phyloP scores from a whole-genome alignment of 768 basidiomycete genomes.

The Boletus bicolor region DNA sequence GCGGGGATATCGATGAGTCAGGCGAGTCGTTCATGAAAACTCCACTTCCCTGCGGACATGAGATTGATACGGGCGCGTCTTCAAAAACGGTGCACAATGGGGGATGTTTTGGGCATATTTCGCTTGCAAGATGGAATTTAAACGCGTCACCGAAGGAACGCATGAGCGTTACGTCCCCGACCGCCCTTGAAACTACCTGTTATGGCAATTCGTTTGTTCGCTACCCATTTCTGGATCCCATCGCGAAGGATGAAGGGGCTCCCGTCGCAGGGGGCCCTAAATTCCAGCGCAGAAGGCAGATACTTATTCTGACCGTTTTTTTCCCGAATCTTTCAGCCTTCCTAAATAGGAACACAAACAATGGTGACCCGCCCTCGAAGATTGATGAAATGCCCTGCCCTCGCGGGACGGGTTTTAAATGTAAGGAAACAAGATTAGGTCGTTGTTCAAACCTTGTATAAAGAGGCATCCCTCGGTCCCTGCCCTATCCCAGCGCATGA shows the following conservation, averaged over 20 bases:
- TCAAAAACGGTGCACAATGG: constrained; percentile 17
- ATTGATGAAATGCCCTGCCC: constrained; percentile 15
- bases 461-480: constrained; percentile 32
- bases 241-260: constrained; percentile 24
- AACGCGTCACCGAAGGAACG: constrained; percentile 30
- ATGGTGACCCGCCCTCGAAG: constrained; percentile 28
- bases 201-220: constrained; percentile 37
- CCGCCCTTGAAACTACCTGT: constrained; percentile 36
- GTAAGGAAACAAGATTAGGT: constrained; percentile 30
- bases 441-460: constrained; percentile 35
- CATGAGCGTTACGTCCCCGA: constrained; percentile 31
- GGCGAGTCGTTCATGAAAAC: constrained; percentile 15
- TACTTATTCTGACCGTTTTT: constrained; percentile 29
- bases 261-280: constrained; percentile 29
- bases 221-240: constrained; percentile 31
- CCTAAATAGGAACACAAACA: constrained; percentile 31
- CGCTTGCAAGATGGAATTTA: constrained; percentile 30
- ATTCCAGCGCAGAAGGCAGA: constrained; percentile 36
- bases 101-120: constrained; percentile 23
- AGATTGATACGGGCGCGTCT: constrained; percentile 15
- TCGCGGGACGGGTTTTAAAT: constrained; percentile 27
- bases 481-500: constrained; percentile 31
- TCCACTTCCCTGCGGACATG: constrained; percentile 22
- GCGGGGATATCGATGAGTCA: constrained; percentile 14
- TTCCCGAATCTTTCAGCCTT: constrained; percentile 33